Base-by-base conservation (phyloP, 2,329 filamentous ascomycete genomes). In the Magnaporthiopsis rhizophila region DNA sequence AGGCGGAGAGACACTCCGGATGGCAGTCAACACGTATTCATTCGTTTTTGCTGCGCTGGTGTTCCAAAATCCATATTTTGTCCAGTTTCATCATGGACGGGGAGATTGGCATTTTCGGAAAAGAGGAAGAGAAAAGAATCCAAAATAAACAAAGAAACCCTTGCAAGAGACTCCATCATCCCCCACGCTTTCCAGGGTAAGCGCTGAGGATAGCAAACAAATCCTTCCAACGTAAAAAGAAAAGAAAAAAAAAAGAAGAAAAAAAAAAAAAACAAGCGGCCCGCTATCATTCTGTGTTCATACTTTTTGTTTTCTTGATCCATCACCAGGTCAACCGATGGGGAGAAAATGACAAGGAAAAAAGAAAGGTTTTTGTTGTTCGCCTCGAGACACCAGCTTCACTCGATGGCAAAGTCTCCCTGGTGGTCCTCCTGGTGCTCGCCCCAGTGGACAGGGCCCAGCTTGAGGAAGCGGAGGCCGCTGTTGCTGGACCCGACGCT, bases 381-480 rank as follows among this genome's bases (percentile, higher is more conserved):
- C n/a, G n/a, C 15, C 24, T 24, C 30, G 18, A 15, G 24, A 21
- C n/a, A 15, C 9, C n/a, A 9, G 28, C 18, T 60, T 66, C 64
- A 78, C 72, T 78, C 74, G 66, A 80, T 72, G 38, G 75, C 75
- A 57, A 80, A 86, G 77, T 87, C 85, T 59, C 76, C 79, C 76
- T 83, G 80, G 77, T 84, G 77, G 64, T 82, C 83, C 67, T 79
- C 83, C 28, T 77, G 76, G 74, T 85, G 82, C 78, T 84, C 84
- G 68, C 86, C 86, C 75, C 80, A 86, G 80, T 87, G 84, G 65
- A 88, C 85, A 45, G 85, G 85, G 30, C 83, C 83, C 65, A 89
- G 83, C 79, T 86, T 87, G 69, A 89, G 81, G 74, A 88, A 83
- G 65, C 80, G 79, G 69, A 77, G 73, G 65, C 70, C 69, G 53